A percentile compares a stretch with the other conserved stretches of the same genome.
Conservation (phyloP, 352 stramenopile genomes). For the Globisporangium sylvaticum region DNA sequence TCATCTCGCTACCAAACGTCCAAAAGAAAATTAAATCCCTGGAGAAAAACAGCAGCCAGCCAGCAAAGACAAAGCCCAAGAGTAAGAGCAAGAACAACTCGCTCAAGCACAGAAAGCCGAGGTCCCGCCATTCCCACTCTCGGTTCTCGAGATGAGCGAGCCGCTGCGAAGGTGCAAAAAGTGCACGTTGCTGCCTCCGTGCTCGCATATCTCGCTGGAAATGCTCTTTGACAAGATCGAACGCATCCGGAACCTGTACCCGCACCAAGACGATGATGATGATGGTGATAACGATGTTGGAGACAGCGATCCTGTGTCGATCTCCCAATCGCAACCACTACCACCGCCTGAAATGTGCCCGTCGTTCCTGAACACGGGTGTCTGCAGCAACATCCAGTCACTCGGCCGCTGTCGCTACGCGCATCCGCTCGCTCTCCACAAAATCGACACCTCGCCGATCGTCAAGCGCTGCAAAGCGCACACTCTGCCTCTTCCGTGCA, state of each 20-base stretch:
- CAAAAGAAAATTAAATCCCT: conserved; percentile 18
- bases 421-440: conserved; percentile 47
- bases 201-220: conserved; percentile 43
- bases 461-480: conserved; percentile 28
- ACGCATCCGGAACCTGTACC: conserved; percentile 45
- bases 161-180: conserved; percentile 55
- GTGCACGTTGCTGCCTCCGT: conserved; percentile 66
- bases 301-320: not conserved
- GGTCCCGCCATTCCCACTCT: conserved; percentile 44
- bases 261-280: conserved; percentile 16
- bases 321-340: not conserved
- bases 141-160: conserved; percentile 51
- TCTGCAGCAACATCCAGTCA: conserved; percentile 60
- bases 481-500: conserved; percentile 42
- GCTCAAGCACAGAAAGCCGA: not conserved
- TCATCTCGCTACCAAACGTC: conserved; percentile 55
- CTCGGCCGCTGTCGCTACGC: conserved; percentile 60
- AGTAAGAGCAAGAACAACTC: not conserved
- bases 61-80: not conserved
- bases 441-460: conserved; percentile 46
- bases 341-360: conserved; percentile 29
- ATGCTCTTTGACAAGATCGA: conserved; percentile 43
- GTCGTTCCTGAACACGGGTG: conserved; percentile 40
- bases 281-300: conserved; percentile 14
- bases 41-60: not conserved